phyloP scores from a whole-genome alignment of 306 rosid genomes.

The Castanea mollissima region DNA sequence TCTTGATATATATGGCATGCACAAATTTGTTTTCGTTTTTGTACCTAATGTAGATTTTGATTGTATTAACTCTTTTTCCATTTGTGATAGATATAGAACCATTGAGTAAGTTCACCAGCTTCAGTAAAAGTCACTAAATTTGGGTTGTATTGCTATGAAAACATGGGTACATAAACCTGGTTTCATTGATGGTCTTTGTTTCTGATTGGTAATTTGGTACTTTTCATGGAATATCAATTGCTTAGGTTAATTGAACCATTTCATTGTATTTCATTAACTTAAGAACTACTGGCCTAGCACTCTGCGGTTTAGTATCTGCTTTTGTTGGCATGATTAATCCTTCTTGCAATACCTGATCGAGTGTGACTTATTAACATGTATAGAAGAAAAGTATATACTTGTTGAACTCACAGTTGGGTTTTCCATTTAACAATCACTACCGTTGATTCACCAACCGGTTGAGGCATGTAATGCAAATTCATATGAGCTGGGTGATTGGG shows the following conservation, averaged over 20 bases:
- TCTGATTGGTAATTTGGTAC: neutral
- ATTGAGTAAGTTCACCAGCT: neutral
- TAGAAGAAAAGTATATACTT: neutral
- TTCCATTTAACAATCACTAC: neutral
- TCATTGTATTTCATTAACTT: neutral
- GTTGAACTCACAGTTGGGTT: neutral
- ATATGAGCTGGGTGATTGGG: neutral
- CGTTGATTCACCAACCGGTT: neutral
- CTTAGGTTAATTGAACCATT: neutral
- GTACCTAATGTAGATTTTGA: neutral
- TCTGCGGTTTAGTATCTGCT: neutral
- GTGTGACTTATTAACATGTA: neutral
- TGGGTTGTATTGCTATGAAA: neutral
- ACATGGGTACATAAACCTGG: neutral
- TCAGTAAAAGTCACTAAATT: neutral
- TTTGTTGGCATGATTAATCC: neutral
- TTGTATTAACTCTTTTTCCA: neutral
- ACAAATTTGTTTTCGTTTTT: no score
- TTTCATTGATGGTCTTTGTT: neutral
- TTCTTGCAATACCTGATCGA: neutral
- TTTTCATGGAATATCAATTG: neutral
- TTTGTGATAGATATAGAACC: neutral
- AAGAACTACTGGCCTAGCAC: no score
- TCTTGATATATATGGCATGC: no score
- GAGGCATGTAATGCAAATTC: neutral